Percentiles rank a stretch among this genome's conserved stretches.
Evolutionary conservation across 2,329 filamentous ascomycete genomes (phyloP).

Genomic region (Colletotrichum scovillei): DNA sequence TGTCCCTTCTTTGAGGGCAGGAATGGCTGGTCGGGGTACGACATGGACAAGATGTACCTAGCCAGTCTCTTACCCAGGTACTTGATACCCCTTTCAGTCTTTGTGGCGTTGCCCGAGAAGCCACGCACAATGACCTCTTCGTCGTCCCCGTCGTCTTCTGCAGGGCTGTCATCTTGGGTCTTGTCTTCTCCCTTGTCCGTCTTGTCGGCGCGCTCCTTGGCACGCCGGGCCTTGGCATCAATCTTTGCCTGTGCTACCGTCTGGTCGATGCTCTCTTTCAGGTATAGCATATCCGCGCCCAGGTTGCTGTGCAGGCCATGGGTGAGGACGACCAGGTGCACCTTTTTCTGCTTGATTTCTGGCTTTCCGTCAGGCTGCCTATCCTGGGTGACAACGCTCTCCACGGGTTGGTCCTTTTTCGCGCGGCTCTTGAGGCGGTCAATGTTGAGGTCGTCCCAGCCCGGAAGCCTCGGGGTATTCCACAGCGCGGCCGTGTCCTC

Average conservation of each 20-base stretch:
- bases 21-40: slow-evolving; percentile 93
- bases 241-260: slow-evolving; percentile 79
- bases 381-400: slow-evolving; percentile 45
- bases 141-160: slow-evolving; percentile 59
- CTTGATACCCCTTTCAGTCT: slow-evolving; percentile 95
- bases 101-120: slow-evolving; percentile 88
- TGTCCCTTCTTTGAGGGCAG: slow-evolving; percentile 71
- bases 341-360: slow-evolving; percentile 74
- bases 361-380: slow-evolving; percentile 40
- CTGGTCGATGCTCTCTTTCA: slow-evolving; percentile 97
- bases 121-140: slow-evolving; percentile 91
- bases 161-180: slow-evolving; percentile 19
- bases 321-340: slow-evolving; percentile 92
- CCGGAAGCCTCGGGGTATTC: slow-evolving; percentile 89
- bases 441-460: slow-evolving; percentile 62
- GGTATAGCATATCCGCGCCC: slow-evolving; percentile 93
- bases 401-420: slow-evolving; percentile 45
- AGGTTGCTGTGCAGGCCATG: slow-evolving; percentile 97
- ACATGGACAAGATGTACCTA: slow-evolving; percentile 88
- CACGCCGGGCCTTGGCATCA: slow-evolving; percentile 72
- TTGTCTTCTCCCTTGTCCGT: slow-evolving; percentile 13
- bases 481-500: slow-evolving; percentile 92
- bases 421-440: slow-evolving; percentile 40
- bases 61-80: slow-evolving; percentile 95
- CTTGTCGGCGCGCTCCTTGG: slow-evolving; percentile 56